Conservation (phyloP, 208 protist genomes). For the Wallacemonas sp. region DNA sequence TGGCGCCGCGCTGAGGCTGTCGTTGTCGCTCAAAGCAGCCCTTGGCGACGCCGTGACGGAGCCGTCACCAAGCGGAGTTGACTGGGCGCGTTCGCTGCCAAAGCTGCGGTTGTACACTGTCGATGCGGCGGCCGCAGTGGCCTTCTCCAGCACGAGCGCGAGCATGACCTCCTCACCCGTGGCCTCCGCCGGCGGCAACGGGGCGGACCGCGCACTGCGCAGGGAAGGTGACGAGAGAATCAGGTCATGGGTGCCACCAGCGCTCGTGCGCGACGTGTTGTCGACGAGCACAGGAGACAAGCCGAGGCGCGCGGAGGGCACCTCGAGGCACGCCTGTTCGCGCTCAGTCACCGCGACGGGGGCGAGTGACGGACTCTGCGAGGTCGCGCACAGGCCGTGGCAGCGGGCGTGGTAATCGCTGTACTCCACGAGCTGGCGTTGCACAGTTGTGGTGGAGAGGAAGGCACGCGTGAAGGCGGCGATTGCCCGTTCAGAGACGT, state of each 20-base stretch:
- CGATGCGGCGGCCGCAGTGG: not conserved
- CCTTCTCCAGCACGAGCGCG: constrained; percentile 5
- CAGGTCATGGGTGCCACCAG: not conserved
- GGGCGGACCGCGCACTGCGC: not conserved
- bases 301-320: too few relatives aligned
- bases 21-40: not conserved
- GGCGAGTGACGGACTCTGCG: not conserved
- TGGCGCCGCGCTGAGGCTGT: not conserved
- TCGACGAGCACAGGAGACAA: too few relatives aligned
- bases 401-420: constrained; percentile 14
- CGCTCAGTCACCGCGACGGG: not conserved
- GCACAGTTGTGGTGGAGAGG: constrained; percentile 33
- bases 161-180: constrained; percentile 9
- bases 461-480: constrained; percentile 43
- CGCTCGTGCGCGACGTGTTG: too few relatives aligned
- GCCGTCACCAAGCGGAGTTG: too few relatives aligned
- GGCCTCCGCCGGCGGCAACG: not conserved
- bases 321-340: too few relatives aligned
- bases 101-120: not conserved
- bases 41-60: too few relatives aligned
- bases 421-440: constrained; percentile 37
- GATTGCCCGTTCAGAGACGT: constrained; percentile 15
- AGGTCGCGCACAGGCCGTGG: constrained; percentile 11
- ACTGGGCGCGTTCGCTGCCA: too few relatives aligned
- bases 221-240: not conserved